Evolutionary conservation across 2,329 filamentous ascomycete species (phyloP).

Genomic region (Pyricularia pennisetigena): DNA sequence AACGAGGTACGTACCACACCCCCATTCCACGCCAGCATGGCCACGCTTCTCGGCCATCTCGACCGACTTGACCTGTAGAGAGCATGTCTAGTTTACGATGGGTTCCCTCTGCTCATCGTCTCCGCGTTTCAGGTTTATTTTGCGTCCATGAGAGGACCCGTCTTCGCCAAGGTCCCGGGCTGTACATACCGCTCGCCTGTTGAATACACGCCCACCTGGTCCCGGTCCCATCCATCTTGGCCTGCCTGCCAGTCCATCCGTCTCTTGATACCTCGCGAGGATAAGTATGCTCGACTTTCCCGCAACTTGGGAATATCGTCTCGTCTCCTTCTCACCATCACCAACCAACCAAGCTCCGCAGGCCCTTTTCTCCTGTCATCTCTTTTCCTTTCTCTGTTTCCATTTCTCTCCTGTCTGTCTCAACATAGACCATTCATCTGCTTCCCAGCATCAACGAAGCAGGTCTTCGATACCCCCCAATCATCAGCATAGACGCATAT

Average conservation of each 20-base stretch:
- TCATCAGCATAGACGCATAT: background rate
- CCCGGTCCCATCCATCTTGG: slow-evolving; percentile 10
- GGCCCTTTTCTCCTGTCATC: slow-evolving; percentile 13
- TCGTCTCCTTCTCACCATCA: slow-evolving; percentile 14
- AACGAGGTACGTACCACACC: background rate
- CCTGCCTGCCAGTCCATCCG: background rate
- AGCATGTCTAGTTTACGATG: slow-evolving; percentile 4
- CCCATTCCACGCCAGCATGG: background rate
- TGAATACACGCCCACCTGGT: slow-evolving; percentile 9
- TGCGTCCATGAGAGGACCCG: slow-evolving; percentile 4
- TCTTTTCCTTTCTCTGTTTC: slow-evolving; percentile 9
- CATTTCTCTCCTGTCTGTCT: slow-evolving; percentile 8
- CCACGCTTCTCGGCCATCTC: slow-evolving; percentile 8
- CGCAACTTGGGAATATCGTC: slow-evolving; percentile 9
- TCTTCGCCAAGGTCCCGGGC: slow-evolving; percentile 10
- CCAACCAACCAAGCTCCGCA: slow-evolving; percentile 15
- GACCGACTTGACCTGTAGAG: slow-evolving; percentile 7
- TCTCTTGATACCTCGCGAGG: slow-evolving; percentile 10
- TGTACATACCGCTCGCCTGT: slow-evolving; percentile 7
- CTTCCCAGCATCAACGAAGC: slow-evolving; percentile 3
- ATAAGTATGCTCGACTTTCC: slow-evolving; percentile 16
- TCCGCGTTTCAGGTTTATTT: slow-evolving; percentile 21
- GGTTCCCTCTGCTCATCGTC: slow-evolving; percentile 8
- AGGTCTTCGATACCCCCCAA: background rate
- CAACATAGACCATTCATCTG: background rate